phyloP scores from a whole-genome alignment of 208 protist genomes.

The Leishmania braziliensis region DNA sequence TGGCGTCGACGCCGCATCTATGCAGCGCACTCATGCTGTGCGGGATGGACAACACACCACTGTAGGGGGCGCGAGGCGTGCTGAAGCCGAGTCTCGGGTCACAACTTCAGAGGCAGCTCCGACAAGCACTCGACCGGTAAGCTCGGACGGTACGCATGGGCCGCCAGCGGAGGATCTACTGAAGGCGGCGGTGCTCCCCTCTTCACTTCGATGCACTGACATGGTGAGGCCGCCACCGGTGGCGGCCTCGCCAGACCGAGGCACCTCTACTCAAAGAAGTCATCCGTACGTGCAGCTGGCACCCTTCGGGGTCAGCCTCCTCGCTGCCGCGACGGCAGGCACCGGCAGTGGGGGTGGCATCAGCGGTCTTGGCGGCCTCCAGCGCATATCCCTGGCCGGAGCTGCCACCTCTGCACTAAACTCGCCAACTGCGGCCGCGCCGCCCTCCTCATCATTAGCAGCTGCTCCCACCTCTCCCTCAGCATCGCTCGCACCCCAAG shows the following conservation, averaged over 20 bases:
- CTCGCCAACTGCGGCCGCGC: neutral
- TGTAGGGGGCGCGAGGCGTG: neutral
- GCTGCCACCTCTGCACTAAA: neutral
- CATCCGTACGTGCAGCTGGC: constrained; percentile 35
- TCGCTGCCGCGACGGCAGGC: constrained; percentile 44
- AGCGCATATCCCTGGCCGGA: constrained; percentile 34
- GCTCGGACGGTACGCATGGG: neutral
- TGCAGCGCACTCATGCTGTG: neutral
- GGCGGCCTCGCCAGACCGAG: neutral
- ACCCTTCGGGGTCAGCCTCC: constrained; percentile 70
- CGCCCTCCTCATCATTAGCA: neutral
- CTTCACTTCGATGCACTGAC: neutral
- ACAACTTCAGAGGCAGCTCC: neutral
- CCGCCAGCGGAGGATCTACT: constrained; percentile 4
- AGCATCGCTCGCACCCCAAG: neutral
- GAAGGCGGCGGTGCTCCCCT: constrained; percentile 5
- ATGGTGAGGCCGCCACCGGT: neutral
- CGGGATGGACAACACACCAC: neutral
- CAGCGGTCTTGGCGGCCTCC: constrained; percentile 29
- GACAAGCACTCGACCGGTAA: neutral
- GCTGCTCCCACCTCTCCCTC: neutral
- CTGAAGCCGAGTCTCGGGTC: neutral
- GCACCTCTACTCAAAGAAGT: neutral
- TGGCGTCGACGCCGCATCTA: neutral
- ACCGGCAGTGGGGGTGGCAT: constrained; percentile 5